Evolutionary conservation across 2,329 filamentous ascomycete species (phyloP).

Genomic region (Diplodia sapinea): DNA sequence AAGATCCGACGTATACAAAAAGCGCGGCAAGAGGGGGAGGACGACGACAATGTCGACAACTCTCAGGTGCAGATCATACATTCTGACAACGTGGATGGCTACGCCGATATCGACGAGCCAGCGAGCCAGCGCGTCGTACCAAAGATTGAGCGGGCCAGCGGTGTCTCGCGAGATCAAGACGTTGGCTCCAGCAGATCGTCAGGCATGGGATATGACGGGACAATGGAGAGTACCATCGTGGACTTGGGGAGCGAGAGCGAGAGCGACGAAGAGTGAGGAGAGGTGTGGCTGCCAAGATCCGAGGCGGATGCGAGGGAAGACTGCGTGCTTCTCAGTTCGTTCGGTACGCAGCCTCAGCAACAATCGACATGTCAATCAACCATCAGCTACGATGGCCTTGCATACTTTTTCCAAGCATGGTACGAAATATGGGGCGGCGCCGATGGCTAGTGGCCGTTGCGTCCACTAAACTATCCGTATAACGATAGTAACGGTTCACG

Average conservation of each 20-base stretch:
- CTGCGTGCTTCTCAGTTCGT: not conserved
- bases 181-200: not conserved
- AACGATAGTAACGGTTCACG: not conserved
- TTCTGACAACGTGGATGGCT: conserved; percentile 16
- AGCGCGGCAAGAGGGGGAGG: conserved; percentile 36
- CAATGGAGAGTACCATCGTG: conserved; percentile 21
- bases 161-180: not conserved
- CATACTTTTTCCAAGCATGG: not conserved
- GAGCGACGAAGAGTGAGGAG: conserved; percentile 5
- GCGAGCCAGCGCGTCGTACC: conserved; percentile 12
- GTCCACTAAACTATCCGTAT: not conserved
- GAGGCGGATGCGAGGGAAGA: not conserved
- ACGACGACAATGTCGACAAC: conserved; percentile 41
- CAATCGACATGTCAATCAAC: not conserved
- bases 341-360: not conserved
- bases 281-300: not conserved
- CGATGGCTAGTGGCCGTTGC: not conserved
- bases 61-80: not conserved
- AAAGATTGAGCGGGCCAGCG: conserved; percentile 18
- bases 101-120: conserved; percentile 17
- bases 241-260: conserved; percentile 24
- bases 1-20: conserved; percentile 47
- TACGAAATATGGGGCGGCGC: not conserved
- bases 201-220: not conserved
- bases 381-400: not conserved